Base-by-base conservation (phyloP, 2,329 filamentous ascomycete species). In the Huntiella abstrusa region DNA sequence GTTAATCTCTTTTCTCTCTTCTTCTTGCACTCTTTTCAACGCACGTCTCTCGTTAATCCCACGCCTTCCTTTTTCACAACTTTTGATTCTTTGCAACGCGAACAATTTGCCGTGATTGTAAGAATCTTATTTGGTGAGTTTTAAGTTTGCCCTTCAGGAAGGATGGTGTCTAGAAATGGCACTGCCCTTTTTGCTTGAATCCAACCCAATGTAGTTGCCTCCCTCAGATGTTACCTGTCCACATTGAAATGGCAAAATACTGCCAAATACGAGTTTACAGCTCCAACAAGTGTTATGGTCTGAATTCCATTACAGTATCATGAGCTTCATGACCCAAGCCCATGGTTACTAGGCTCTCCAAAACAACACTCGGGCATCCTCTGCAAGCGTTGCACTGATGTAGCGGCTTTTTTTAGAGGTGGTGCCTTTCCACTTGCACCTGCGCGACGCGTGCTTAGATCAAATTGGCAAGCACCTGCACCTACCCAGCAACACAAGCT, bases 381-480 rank as follows among this genome's bases (percentile, higher is more conserved):
- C 22, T 28, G 16, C 38, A 16, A 19, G 38, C 8, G 38, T 16
- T 40, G 38, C 38, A 17, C 38, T 16, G 12, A 40, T 19, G 4
- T 8, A 22, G 38, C 7, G 22, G 22, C 22, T 28, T 28, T 28
- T 28, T 28, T 28, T 28, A 28, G 22, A 28, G 22, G 22, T 28
- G 22, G 22, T 28, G 22, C 22, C 22, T 28, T 28, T 28, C 22
- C 22, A 28, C 22, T 28, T 28, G 22, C 6, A 28, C 17, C 33
- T 45, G 36, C 35, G 43, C 43, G 43, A 45, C 43, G 43, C 34
- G 43, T 45, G 43, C 12, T 45, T 16, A 45, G 34, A 40, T 12
- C 11, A 11, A 8, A 37, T 37, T 19, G 34, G 16, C 33, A 28
- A 45, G 43, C 43, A 45, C 33, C 33, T 32, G 38, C 11, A 15